Evolutionary conservation across 225 moss, liverwort and hornwort species (phyloP).

Genomic region (Thuidium tamariscinum): DNA sequence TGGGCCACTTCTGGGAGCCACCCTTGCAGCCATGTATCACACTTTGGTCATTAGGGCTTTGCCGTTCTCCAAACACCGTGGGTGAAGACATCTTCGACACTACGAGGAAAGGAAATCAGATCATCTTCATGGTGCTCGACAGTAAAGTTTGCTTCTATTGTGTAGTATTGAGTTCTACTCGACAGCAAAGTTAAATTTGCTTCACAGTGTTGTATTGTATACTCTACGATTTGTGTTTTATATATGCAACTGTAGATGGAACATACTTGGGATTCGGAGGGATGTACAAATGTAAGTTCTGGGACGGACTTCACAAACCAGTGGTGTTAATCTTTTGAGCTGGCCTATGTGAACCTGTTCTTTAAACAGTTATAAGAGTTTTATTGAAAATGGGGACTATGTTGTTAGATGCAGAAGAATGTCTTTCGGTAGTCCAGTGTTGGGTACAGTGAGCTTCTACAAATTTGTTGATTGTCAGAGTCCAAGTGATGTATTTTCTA

Average conservation of each 20-base stretch:
- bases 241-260: background rate
- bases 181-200: background rate
- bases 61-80: slow-evolving; percentile 30
- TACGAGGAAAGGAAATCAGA: background rate
- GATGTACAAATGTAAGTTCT: slow-evolving; percentile 10
- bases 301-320: background rate
- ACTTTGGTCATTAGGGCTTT: slow-evolving; percentile 37
- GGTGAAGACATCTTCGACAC: background rate
- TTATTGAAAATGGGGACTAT: background rate
- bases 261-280: background rate
- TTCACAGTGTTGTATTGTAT: background rate
- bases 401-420: no score
- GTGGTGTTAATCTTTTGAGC: background rate
- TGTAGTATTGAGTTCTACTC: background rate
- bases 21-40: slow-evolving; percentile 44
- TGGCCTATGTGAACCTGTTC: background rate
- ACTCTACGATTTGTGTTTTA: background rate
- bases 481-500: background rate
- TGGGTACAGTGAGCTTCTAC: background rate
- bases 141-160: background rate
- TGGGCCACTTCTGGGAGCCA: slow-evolving; percentile 33
- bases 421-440: background rate
- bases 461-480: background rate
- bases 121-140: background rate
- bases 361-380: background rate